Conservation (phyloP, 73 alveolate species). For the Effrenium voratum region DNA sequence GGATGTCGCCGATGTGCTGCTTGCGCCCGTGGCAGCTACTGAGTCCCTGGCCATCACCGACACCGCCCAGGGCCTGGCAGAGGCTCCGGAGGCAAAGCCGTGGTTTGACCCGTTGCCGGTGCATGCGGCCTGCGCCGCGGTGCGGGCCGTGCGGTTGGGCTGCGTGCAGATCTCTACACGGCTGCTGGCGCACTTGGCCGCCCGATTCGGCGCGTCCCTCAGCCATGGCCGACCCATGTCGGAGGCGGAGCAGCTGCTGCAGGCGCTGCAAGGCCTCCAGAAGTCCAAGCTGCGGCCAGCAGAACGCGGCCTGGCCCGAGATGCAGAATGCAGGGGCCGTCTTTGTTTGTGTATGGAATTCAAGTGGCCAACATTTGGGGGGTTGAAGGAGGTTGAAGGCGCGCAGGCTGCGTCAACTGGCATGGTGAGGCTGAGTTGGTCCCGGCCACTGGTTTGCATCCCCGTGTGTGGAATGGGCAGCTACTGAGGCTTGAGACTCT, state of each 20-base stretch:
- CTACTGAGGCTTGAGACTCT: constrained; percentile 40
- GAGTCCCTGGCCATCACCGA: constrained; percentile 57
- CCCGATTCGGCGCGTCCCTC: neutral
- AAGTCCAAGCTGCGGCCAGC: constrained; percentile 51
- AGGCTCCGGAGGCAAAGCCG: neutral
- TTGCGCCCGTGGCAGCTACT: neutral
- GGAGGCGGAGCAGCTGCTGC: neutral
- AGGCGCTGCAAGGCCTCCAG: neutral
- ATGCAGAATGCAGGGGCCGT: too few species aligned
- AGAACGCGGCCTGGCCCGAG: constrained; percentile 37
- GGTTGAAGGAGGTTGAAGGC: too few species aligned
- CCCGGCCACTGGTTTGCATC: too few species aligned
- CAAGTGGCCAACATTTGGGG: too few species aligned
- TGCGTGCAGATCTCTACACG: constrained; percentile 20
- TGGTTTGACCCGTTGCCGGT: constrained; percentile 36
- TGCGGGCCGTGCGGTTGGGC: constrained; percentile 55
- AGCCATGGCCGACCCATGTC: neutral
- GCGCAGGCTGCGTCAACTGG: too few species aligned
- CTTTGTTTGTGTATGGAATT: too few species aligned
- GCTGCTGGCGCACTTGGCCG: constrained; percentile 32
- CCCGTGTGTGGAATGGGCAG: too few species aligned
- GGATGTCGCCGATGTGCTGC: constrained; percentile 21
- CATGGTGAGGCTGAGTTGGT: too few species aligned
- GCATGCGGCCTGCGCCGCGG: constrained; percentile 38
- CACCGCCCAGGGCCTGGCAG: neutral